A percentile compares a stretch with the other conserved stretches of the same genome.
These are phyloP conservation scores for Xerocomus amazonicus DNA, from an alignment of 1,284 basidiomycete species.

Conservation along the genomic window DNA sequence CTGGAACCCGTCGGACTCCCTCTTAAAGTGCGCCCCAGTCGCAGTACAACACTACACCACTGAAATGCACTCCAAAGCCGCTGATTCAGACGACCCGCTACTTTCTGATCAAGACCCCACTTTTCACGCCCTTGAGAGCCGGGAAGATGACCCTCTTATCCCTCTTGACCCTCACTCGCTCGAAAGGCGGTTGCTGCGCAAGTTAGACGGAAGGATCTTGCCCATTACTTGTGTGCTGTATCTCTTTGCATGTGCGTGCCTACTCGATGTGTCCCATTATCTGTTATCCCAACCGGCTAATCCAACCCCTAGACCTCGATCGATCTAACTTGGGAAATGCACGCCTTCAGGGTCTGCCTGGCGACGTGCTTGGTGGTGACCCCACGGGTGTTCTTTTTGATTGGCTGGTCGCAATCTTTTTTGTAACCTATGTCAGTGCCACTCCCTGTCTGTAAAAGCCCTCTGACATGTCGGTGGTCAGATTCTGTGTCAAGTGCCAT, in stretches of 20 bases:
- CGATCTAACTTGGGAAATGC: slow-evolving; percentile 76
- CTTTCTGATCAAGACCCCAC: slow-evolving; percentile 6
- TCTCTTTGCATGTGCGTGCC: slow-evolving; percentile 59
- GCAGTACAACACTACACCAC: neutral
- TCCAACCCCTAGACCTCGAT: slow-evolving; percentile 52
- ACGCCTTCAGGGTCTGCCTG: slow-evolving; percentile 62
- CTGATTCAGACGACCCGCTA: slow-evolving; percentile 6
- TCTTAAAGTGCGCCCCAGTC: neutral
- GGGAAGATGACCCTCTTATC: slow-evolving; percentile 25
- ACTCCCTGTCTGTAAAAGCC: neutral
- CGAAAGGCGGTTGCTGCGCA: slow-evolving; percentile 59
- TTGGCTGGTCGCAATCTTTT: slow-evolving; percentile 74
- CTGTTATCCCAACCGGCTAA: no score
- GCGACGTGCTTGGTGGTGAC: slow-evolving; percentile 64
- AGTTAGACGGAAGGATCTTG: slow-evolving; percentile 64
- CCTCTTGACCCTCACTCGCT: slow-evolving; percentile 30
- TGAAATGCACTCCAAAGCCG: slow-evolving; percentile 11
- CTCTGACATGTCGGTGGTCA: slow-evolving; percentile 25
- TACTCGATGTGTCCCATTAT: neutral
- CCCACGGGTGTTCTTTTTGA: slow-evolving; percentile 63
- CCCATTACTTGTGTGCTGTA: slow-evolving; percentile 71
- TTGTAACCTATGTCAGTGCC: slow-evolving; percentile 64
- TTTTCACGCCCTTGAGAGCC: neutral
- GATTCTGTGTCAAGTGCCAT: slow-evolving; percentile 72
- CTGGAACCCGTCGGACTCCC: neutral